Conservation (phyloP, 805 yeast genomes). For the Lachancea sp. region DNA sequence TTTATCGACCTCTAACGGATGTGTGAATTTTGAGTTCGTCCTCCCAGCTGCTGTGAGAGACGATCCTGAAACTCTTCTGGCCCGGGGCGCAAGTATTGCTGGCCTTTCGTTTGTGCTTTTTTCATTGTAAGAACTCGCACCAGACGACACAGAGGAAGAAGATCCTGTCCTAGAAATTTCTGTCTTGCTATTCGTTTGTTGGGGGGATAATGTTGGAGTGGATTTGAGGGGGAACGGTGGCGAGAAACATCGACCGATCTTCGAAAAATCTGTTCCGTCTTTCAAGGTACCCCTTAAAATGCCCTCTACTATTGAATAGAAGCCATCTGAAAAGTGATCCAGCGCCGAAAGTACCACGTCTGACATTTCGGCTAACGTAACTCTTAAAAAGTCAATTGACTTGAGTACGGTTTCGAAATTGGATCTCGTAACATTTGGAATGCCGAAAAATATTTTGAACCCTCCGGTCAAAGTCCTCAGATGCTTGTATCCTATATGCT, state of each 20-base stretch:
- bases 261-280: conserved; percentile 9
- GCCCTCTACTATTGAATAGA: conserved; percentile 21
- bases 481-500: conserved; percentile 16
- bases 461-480: conserved; percentile 35
- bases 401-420: conserved; percentile 23
- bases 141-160: conserved; percentile 9
- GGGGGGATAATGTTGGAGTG: not conserved
- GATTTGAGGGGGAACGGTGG: conserved; percentile 1
- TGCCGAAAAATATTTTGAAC: conserved; percentile 30
- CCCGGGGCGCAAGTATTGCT: conserved; percentile 10
- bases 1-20: conserved; percentile 5
- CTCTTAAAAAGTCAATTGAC: conserved; percentile 31
- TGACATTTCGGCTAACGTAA: conserved; percentile 24
- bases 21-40: not conserved
- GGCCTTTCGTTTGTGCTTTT: conserved; percentile 1
- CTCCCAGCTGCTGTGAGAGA: not conserved
- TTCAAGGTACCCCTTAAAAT: conserved; percentile 24
- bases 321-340: conserved; percentile 21
- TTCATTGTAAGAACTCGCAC: conserved; percentile 8
- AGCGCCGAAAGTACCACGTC: conserved; percentile 21
- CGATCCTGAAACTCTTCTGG: conserved; percentile 8
- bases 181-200: not conserved
- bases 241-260: conserved; percentile 1
- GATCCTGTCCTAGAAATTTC: conserved; percentile 5
- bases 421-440: conserved; percentile 24